These are phyloP conservation scores for Stereocaulon alpinum DNA, from an alignment of 495 filamentous ascomycete genomes.

Conservation along the genomic window DNA sequence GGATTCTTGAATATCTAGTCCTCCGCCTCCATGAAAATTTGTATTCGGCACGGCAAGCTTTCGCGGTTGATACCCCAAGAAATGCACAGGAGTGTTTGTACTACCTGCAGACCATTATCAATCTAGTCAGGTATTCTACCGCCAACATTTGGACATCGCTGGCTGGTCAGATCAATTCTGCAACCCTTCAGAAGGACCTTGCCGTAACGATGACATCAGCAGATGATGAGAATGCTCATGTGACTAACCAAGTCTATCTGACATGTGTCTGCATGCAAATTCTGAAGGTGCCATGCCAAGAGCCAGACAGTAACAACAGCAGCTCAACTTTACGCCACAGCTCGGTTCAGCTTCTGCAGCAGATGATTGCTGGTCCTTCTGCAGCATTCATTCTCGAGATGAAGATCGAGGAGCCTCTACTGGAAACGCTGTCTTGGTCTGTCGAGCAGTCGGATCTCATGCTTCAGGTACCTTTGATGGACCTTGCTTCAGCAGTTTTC, in stretches of 20 bases:
- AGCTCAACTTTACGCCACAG: conserved; percentile 47
- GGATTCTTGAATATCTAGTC: conserved; percentile 39
- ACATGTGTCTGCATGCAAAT: conserved; percentile 10
- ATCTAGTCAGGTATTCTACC: conserved; percentile 54
- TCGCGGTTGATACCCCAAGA: conserved; percentile 29
- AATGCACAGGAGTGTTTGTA: conserved; percentile 71
- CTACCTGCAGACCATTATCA: conserved; percentile 63
- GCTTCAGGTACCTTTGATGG: conserved; percentile 64
- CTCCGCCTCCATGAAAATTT: conserved; percentile 1
- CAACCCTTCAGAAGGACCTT: not conserved
- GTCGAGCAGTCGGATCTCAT: conserved; percentile 52
- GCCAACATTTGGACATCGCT: conserved; percentile 51
- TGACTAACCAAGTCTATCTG: conserved; percentile 6
- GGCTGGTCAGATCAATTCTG: conserved; percentile 30
- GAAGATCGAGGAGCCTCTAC: conserved; percentile 60
- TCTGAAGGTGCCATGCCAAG: not conserved
- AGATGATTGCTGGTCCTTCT: conserved; percentile 63
- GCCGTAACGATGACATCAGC: not conserved
- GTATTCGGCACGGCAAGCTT: not conserved
- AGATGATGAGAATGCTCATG: not conserved
- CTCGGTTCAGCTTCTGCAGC: conserved; percentile 61
- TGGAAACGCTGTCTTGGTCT: conserved; percentile 56
- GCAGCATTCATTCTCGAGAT: conserved; percentile 53
- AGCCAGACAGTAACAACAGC: not conserved
- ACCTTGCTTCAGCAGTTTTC: conserved; percentile 60